These are phyloP conservation scores for Apiospora hydei DNA, from an alignment of 2,329 filamentous ascomycete species.

Conservation along the genomic window DNA sequence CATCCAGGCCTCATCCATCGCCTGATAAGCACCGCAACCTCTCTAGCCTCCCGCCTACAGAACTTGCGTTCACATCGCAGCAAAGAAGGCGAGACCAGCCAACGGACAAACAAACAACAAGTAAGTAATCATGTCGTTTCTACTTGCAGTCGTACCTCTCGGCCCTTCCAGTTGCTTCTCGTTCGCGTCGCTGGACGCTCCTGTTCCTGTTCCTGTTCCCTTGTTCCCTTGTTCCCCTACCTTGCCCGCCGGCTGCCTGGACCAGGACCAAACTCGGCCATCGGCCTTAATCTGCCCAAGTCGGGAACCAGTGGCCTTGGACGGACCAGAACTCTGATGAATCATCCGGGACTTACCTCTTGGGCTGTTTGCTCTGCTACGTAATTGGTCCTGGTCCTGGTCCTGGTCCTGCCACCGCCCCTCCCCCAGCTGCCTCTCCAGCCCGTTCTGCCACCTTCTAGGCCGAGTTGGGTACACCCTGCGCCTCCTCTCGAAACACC, in stretches of 20 bases:
- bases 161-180: not conserved
- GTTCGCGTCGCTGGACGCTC: not conserved
- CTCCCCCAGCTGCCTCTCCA: constrained; percentile 35
- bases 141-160: not conserved
- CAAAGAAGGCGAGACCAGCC: not conserved
- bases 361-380: constrained; percentile 17
- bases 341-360: constrained; percentile 12
- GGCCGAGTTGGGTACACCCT: constrained; percentile 19
- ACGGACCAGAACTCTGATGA: constrained; percentile 24
- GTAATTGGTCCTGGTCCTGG: constrained; percentile 24
- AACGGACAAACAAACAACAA: not conserved
- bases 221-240: not conserved
- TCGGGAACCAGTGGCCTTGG: not conserved
- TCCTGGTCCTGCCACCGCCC: constrained; percentile 22
- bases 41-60: not conserved
- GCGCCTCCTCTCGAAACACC: constrained; percentile 20
- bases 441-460: constrained; percentile 18
- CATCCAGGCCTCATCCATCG: constrained; percentile 7
- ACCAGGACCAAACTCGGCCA: constrained; percentile 10
- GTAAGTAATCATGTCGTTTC: not conserved
- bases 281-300: constrained; percentile 5
- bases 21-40: constrained; percentile 5
- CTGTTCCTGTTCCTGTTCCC: not conserved
- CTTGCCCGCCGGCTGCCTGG: constrained; percentile 3
- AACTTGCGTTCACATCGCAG: not conserved